Conservation (phyloP, 768 basidiomycete genomes). For the Fomitopsis serialis region DNA sequence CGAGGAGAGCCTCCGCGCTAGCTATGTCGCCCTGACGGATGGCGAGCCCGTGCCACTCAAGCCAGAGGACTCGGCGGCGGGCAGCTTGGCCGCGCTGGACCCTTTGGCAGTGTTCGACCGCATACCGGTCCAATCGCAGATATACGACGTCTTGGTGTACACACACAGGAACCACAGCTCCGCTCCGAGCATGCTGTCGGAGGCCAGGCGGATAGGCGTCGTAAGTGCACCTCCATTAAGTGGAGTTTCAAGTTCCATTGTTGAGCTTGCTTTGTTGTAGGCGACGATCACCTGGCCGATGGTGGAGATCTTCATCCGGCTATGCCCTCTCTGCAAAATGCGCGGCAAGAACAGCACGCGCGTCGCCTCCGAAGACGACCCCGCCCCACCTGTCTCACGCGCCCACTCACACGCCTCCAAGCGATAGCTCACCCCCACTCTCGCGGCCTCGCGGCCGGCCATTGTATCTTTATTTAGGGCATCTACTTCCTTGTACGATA, state of each 20-base stretch:
- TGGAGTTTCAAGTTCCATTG: neutral
- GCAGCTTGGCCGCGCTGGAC: constrained; percentile 24
- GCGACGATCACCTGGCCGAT: constrained; percentile 69
- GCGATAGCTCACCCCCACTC: neutral
- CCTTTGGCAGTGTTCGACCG: constrained; percentile 46
- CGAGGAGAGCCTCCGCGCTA: constrained; percentile 44
- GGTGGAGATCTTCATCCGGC: constrained; percentile 58
- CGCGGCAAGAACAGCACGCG: constrained; percentile 30
- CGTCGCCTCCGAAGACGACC: constrained; percentile 9
- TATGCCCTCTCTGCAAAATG: constrained; percentile 52
- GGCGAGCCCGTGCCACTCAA: constrained; percentile 20
- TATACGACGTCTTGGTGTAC: constrained; percentile 65
- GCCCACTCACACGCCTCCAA: neutral
- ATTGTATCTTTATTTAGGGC: neutral
- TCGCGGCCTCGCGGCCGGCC: neutral
- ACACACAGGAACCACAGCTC: constrained; percentile 57
- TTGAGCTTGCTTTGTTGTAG: constrained; percentile 27
- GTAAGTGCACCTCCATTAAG: constrained; percentile 33
- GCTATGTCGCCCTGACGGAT: constrained; percentile 39
- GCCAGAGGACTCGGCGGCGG: constrained; percentile 7
- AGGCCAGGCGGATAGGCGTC: constrained; percentile 52
- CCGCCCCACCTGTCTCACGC: neutral
- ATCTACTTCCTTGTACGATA: neutral
- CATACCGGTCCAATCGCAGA: constrained; percentile 59
- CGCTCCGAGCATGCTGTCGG: constrained; percentile 48